Evolutionary conservation across 768 basidiomycete species (phyloP), one percentile per base, ranked within the genome.

Genomic region (Lactarius akahatsu): DNA sequence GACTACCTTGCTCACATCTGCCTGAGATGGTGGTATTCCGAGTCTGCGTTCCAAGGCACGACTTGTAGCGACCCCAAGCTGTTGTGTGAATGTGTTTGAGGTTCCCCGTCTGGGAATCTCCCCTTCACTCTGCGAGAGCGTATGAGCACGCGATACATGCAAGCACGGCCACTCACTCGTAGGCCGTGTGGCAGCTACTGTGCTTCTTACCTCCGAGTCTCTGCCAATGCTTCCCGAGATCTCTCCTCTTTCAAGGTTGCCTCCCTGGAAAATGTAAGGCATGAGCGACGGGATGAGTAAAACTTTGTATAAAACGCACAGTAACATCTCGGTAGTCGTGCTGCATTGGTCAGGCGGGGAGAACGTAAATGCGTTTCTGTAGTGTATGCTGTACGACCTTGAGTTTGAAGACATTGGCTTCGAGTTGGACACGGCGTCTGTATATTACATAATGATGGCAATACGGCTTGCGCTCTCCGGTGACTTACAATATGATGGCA

Each of bases 11-110:
- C 34, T 20, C 10, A 62, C 65, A 13, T 40, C 56, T 11, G 9
- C 18, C 18, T 16, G 52, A 56, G 61, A 59, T 36, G 66, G 66
- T 3, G 34, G 15, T 7, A n/a, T 36, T 5, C 66, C 66, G 15
- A 67, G 62, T 34, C 41, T 63, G 41, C 61, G 61, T 59, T 63
- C 57, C 7, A 66, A 28, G 23, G 65, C 65, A 18, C 65, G 61
- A 32, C 30, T 43, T 4, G 62, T 2, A 11, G 62, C 66, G 2
- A 63, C 50, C 3, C 52, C 52, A n/a, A 67, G 62, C 6, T 26
- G 38, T 4, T 60, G 50, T 26, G 28, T 23, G 20, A 59, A 26
- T 38, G 15, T 7, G 16, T 18, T 8, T 13, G 43, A 26, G 3
- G 32, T 6, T 20, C 16, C n/a, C 30, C 59, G 26, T 2, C 40